Conservation (phyloP, 148 eudicot genomes). For the Chenopodium suecicum region DNA sequence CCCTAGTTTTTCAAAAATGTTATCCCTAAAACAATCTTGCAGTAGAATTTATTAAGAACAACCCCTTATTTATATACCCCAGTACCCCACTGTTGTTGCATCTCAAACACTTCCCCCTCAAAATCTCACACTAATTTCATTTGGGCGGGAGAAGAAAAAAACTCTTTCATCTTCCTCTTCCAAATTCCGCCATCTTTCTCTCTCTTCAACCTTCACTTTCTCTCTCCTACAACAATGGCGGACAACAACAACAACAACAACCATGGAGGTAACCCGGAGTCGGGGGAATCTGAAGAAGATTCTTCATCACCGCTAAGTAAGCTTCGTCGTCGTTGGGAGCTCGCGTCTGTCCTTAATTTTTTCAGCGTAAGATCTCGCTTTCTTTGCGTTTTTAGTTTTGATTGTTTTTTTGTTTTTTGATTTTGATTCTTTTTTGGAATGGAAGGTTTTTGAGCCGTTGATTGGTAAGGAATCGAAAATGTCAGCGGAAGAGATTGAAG, state of each 20-base stretch:
- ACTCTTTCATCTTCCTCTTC: not conserved
- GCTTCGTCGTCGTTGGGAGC: conserved; percentile 73
- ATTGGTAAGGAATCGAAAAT: conserved; percentile 53
- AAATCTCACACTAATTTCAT: conserved; percentile 6
- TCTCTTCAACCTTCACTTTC: conserved; percentile 1
- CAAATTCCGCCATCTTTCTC: conserved; percentile 10
- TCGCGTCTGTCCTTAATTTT: conserved; percentile 77
- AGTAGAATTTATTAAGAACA: not conserved
- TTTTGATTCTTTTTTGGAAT: not conserved
- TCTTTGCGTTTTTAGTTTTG: not conserved
- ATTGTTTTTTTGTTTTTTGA: not conserved
- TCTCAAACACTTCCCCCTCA: not conserved
- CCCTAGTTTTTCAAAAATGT: conserved; percentile 3
- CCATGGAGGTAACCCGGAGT: too few relatives aligned
- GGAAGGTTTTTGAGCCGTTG: conserved; percentile 80
- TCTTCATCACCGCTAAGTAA: conserved; percentile 18
- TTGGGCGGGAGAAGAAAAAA: conserved; percentile 30
- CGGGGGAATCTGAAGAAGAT: conserved; percentile 18
- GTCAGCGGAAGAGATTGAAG: conserved; percentile 76
- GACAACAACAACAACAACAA: not conserved
- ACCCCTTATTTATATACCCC: too few relatives aligned
- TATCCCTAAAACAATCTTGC: not conserved
- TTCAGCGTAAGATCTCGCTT: conserved; percentile 38
- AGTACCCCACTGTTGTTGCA: not conserved
- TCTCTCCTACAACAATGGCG: conserved; percentile 15